Percentiles rank a stretch among this genome's conserved stretches.
Evolutionary conservation across 2,329 filamentous ascomycete genomes (phyloP).

Genomic region (Geosmithia flava): DNA sequence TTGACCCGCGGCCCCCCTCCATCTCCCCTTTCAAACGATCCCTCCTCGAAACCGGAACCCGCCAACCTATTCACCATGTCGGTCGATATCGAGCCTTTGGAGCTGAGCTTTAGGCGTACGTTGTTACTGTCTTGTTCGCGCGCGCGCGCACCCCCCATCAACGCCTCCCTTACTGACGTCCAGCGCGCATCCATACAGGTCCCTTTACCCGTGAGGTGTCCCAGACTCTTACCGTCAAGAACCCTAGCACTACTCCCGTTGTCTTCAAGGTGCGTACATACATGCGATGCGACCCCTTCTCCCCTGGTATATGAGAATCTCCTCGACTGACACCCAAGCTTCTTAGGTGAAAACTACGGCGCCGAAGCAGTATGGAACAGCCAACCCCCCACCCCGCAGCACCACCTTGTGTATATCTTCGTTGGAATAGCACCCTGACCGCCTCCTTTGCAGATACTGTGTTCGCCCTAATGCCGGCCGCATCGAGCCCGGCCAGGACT

Average conservation of each 20-base stretch:
- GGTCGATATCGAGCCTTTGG: constrained; percentile 80
- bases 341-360: constrained; percentile 93
- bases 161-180: neutral
- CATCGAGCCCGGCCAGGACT: constrained; percentile 79
- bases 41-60: too few species aligned
- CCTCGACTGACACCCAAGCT: neutral
- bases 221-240: constrained; percentile 52
- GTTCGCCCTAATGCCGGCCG: constrained; percentile 94
- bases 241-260: constrained; percentile 48
- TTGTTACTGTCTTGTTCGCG: constrained; percentile 8
- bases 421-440: neutral
- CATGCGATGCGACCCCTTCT: neutral
- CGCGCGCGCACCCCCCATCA: constrained; percentile 3
- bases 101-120: constrained; percentile 90
- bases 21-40: neutral
- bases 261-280: constrained; percentile 52
- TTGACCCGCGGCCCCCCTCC: neutral
- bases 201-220: constrained; percentile 56
- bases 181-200: constrained; percentile 25
- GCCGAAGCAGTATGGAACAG: constrained; percentile 79
- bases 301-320: neutral
- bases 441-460: constrained; percentile 61
- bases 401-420: neutral
- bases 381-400: constrained; percentile 2
- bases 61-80: constrained; percentile 53